Evolutionary conservation across 176 grass and related monocot species (phyloP), one percentile per base, ranked within the genome.

Genomic region (Elymus sibiricus): DNA sequence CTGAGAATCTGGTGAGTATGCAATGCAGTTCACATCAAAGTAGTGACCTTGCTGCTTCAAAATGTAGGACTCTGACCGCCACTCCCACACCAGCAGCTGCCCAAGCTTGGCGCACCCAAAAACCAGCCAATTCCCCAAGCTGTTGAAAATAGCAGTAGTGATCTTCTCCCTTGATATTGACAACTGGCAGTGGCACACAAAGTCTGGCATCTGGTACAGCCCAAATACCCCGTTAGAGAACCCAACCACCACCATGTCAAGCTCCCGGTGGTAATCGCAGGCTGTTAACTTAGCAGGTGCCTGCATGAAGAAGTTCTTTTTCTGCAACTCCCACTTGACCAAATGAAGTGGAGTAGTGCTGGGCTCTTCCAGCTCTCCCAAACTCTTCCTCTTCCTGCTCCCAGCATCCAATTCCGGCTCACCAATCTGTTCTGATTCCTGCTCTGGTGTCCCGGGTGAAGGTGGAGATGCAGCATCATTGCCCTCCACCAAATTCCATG

Each of bases 1-100:
- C 83, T 99, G 92, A 25, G 97, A 99, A 60, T 99, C 94, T 21
- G 97, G 92, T n/a, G 97, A 99, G 70, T 94, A 99, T 34, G 97
- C 94, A 8, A 99, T 79, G 82, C 92, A 99, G 68, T 96, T 99
- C 8, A 99, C 97, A 88, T 99, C 94, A 59, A 96, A 99, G 87
- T 94, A 99, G 81, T 99, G 97, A 9, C 97, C 97, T 61, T 96
- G 97, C 85, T 96, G 97, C 82, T 99, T 99, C 86, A 94, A 86
- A 62, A 99, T 89, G 64, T 98, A 99, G 85, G 87, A 94, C 85
- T 96, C 97, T 1, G 97, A 99, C 37, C 92, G 74, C 97, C 97
- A 99, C 73, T 99, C 97, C 97, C 97, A 96, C 12, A 99, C 94
- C 25, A 99, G 84, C 44, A 99, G 76, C 78, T 99, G 97, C 26